Base-by-base conservation (phyloP, 2,329 filamentous ascomycete species). In the Ceratocystis lukuohia region DNA sequence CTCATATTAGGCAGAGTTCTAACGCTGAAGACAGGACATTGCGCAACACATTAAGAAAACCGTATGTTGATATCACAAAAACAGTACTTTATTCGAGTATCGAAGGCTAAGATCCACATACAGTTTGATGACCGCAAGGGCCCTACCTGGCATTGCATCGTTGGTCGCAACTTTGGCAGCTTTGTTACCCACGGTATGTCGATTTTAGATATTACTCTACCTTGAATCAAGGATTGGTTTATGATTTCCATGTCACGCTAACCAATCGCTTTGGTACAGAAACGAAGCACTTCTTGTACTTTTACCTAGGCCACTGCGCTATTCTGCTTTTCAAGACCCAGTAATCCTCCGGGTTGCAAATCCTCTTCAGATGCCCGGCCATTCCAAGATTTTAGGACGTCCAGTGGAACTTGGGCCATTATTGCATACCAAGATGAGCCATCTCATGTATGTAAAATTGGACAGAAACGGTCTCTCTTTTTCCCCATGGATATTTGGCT, bases 251-350 rank as follows among this genome's bases (percentile, higher is more conserved):
- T n/a, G 1, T 8, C 5, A 8, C 45, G 28, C 48, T 65, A 64
- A 64, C 45, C 10, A 15, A 5, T 22, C 7, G 15, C n/a, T 37
- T 44, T 46, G 22, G 25, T 53, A 46, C 79, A 96, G 94, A 97
- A 78, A 97, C 94, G 33, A 97, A 97, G 80, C 94, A 99, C 78
- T 99, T 99, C 81, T 96, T 99, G 76, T 99, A 99, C 81, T 99
- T 99, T 81, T 99, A 99, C 80, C 88, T 99, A 68, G 94, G 94
- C 65, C 94, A 97, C 82, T 96, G 91, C 77, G 94, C 94, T 68
- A 97, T 99, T 75, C 84, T 99, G 66, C 86, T 99, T 65, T 99
- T 97, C 86, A 99, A 99, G 84, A 99, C 94, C 50, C 93, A 96
- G 84, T 97, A 86, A 74, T 71, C 53, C n/a, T 8, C 28, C 17